Conservation (phyloP, 2,329 filamentous ascomycete species). For the Didymella exigua region DNA sequence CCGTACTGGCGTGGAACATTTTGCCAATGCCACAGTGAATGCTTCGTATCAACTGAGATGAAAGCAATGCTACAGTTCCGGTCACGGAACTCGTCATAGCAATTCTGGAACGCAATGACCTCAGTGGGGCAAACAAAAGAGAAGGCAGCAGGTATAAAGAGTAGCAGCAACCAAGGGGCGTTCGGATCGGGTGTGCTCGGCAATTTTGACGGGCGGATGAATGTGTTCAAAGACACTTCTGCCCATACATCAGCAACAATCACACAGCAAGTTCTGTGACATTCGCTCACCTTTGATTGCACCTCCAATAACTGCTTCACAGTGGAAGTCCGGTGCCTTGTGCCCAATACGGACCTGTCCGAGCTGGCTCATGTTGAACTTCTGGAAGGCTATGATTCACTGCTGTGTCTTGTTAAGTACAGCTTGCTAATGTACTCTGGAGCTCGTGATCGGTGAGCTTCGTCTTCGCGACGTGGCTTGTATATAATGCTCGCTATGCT, state of each 20-base stretch:
- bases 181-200: conserved; percentile 8
- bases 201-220: conserved; percentile 23
- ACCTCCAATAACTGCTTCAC: conserved; percentile 34
- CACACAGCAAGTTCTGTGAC: neutral
- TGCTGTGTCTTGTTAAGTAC: neutral
- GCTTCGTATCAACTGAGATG: conserved; percentile 40
- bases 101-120: conserved; percentile 40
- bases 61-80: conserved; percentile 36
- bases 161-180: conserved; percentile 36
- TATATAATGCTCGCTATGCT: neutral
- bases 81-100: conserved; percentile 35
- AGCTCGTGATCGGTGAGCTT: neutral
- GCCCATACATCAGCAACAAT: conserved; percentile 7
- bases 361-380: conserved; percentile 25
- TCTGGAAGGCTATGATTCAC: neutral
- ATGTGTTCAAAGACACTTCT: conserved; percentile 34
- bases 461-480: neutral
- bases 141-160: conserved; percentile 42
- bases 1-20: conserved; percentile 38
- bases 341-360: conserved; percentile 35
- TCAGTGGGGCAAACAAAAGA: conserved; percentile 42
- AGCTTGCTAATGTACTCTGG: neutral
- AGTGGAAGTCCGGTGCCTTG: conserved; percentile 36
- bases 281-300: conserved; percentile 25
- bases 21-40: conserved; percentile 40